Evolutionary conservation across 1,139 yeast genomes (phyloP).

Genomic region (Hansenula lynferdii): DNA sequence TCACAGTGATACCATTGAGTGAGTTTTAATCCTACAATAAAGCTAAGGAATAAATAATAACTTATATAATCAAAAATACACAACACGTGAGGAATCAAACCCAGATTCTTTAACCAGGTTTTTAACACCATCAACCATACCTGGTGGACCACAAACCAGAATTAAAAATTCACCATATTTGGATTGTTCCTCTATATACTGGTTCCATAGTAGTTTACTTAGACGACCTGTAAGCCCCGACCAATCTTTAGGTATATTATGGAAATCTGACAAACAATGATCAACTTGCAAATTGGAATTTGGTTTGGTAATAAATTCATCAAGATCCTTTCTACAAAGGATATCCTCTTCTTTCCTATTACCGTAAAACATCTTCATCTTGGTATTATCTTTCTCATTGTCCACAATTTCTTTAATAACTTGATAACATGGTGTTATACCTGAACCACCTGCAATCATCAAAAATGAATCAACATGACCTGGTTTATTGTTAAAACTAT

Average conservation of each 20-base stretch:
- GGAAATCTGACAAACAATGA: conserved; percentile 40
- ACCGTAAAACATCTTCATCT: conserved; percentile 43
- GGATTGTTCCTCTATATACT: conserved; percentile 12
- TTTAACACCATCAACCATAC: conserved; percentile 44
- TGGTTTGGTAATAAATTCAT: conserved; percentile 28
- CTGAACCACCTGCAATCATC: conserved; percentile 55
- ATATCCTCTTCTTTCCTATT: conserved; percentile 42
- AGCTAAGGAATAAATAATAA: too few relatives aligned
- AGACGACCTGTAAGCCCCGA: conserved; percentile 28
- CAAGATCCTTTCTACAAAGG: conserved; percentile 43
- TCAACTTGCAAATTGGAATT: conserved; percentile 40
- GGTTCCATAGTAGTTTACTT: conserved; percentile 10
- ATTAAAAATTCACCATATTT: conserved; percentile 21
- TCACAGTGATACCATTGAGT: too few relatives aligned
- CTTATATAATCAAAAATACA: conserved; percentile 12
- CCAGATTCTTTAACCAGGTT: conserved; percentile 23
- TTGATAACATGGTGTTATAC: conserved; percentile 54
- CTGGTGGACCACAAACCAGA: conserved; percentile 48
- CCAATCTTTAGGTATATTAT: conserved; percentile 31
- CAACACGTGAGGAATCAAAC: conserved; percentile 13
- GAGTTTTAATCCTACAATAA: too few relatives aligned
- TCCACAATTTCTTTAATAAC: conserved; percentile 41
- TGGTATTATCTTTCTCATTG: conserved; percentile 42
- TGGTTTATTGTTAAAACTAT: conserved; percentile 17
- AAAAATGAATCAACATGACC: conserved; percentile 33